Conservation (phyloP, 352 stramenopile genomes). For the Aphanomyces astaci region DNA sequence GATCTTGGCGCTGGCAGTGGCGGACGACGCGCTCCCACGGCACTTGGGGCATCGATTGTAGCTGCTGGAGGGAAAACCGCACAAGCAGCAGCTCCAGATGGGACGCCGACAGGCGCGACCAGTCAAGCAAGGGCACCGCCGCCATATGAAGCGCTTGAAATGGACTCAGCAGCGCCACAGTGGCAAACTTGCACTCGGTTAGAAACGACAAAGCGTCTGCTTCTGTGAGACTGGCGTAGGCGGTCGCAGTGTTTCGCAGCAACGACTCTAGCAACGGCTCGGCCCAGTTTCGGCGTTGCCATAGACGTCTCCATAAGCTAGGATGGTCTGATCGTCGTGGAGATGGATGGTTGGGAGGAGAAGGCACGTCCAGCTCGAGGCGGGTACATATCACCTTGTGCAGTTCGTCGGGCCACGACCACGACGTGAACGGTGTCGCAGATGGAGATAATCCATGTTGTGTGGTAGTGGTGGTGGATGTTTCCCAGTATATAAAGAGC, state of each 20-base stretch:
- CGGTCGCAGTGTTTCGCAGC: neutral
- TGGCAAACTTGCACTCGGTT: neutral
- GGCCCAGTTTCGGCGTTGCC: neutral
- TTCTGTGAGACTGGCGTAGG: neutral
- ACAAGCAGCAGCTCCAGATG: neutral
- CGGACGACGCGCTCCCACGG: conserved; percentile 3
- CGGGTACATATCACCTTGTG: no score
- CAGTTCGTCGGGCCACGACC: no score
- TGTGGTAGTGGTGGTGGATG: neutral
- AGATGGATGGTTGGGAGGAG: no score
- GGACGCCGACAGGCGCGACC: neutral
- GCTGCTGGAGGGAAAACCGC: neutral
- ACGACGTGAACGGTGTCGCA: neutral
- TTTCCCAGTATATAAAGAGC: conserved; percentile 3
- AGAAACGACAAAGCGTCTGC: neutral
- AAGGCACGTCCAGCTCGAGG: no score
- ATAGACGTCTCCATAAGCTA: neutral
- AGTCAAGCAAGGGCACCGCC: neutral
- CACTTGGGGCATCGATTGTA: neutral
- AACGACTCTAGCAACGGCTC: neutral
- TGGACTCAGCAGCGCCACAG: neutral
- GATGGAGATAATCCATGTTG: neutral
- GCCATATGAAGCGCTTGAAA: neutral
- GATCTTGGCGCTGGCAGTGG: neutral
- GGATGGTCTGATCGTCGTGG: neutral